Conservation (phyloP, 2,329 filamentous ascomycete genomes). For the Phoma sp. region DNA sequence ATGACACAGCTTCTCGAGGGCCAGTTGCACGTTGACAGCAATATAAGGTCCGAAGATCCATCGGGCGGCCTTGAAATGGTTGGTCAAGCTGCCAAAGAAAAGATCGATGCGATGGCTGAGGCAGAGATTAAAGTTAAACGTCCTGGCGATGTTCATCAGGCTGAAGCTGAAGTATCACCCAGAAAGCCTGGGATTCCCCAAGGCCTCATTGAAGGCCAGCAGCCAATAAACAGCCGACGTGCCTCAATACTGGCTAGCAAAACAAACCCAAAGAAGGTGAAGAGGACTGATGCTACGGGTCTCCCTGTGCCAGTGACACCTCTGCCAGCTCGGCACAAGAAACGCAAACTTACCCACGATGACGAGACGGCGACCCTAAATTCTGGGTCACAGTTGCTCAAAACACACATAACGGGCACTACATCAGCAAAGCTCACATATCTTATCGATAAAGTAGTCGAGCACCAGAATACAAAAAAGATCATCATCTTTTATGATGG, state of each 20-base stretch:
- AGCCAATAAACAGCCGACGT: slow-evolving; percentile 39
- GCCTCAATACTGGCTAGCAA: slow-evolving; percentile 30
- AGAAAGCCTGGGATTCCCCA: slow-evolving; percentile 50
- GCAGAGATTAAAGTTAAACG: slow-evolving; percentile 24
- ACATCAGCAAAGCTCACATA: slow-evolving; percentile 88
- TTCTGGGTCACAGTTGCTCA: slow-evolving; percentile 60
- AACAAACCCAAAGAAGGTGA: slow-evolving; percentile 26
- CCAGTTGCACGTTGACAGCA: slow-evolving; percentile 59
- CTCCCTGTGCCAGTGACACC: slow-evolving; percentile 18
- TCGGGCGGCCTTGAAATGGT: slow-evolving; percentile 32
- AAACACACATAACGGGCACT: slow-evolving; percentile 74
- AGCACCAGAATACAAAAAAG: slow-evolving; percentile 75
- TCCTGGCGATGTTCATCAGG: slow-evolving; percentile 1
- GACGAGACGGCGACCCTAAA: slow-evolving; percentile 40
- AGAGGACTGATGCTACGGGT: slow-evolving; percentile 3
- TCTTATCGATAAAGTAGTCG: slow-evolving; percentile 73
- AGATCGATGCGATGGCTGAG: slow-evolving; percentile 31
- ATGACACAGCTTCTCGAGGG: slow-evolving; percentile 62
- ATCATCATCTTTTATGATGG: slow-evolving; percentile 93
- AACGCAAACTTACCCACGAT: slow-evolving; percentile 40
- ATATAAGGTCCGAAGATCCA: slow-evolving; percentile 34
- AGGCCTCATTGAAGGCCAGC: slow-evolving; percentile 47
- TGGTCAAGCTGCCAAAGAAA: slow-evolving; percentile 37
- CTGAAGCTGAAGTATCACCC: slow-evolving; percentile 6
- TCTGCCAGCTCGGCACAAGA: slow-evolving; percentile 24